Evolutionary conservation across 495 filamentous ascomycete species (phyloP).

Genomic region (Penicillium bialowiezense): DNA sequence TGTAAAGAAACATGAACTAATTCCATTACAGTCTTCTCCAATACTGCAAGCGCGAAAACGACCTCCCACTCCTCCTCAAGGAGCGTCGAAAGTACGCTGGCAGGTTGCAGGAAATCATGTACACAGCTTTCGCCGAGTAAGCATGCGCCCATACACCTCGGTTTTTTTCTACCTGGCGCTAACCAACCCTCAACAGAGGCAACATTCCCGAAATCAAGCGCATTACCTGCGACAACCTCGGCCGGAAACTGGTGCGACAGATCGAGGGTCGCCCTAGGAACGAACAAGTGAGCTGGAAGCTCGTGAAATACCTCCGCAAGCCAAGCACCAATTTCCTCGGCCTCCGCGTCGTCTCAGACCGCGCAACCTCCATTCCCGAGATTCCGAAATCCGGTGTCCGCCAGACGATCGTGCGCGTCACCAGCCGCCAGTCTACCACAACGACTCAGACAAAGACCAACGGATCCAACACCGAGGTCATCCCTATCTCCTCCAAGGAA

Average conservation of each 20-base stretch:
- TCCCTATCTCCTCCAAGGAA: constrained; percentile 42
- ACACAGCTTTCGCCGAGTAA: constrained; percentile 66
- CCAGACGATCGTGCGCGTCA: constrained; percentile 72
- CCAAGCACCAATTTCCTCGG: constrained; percentile 45
- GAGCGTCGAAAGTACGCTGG: constrained; percentile 23
- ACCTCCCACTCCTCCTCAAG: constrained; percentile 27
- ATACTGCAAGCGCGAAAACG: constrained; percentile 36
- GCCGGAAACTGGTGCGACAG: constrained; percentile 48
- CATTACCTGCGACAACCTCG: constrained; percentile 61
- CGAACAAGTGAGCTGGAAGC: constrained; percentile 59
- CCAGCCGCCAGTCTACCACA: constrained; percentile 56
- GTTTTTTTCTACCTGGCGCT: neutral
- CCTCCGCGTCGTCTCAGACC: constrained; percentile 57
- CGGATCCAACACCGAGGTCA: neutral
- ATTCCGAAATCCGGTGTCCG: constrained; percentile 49
- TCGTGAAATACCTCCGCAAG: constrained; percentile 58
- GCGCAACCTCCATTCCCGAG: constrained; percentile 49
- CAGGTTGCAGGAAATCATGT: constrained; percentile 65
- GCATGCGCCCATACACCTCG: constrained; percentile 9
- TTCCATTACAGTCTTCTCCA: constrained; percentile 37
- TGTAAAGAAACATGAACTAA: constrained; percentile 13
- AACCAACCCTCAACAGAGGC: constrained; percentile 42
- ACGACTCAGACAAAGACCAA: constrained; percentile 15
- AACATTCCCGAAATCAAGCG: constrained; percentile 54
- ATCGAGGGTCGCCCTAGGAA: constrained; percentile 53